phyloP scores from a whole-genome alignment of 179 eudicot genomes.

The Nepenthes alata region DNA sequence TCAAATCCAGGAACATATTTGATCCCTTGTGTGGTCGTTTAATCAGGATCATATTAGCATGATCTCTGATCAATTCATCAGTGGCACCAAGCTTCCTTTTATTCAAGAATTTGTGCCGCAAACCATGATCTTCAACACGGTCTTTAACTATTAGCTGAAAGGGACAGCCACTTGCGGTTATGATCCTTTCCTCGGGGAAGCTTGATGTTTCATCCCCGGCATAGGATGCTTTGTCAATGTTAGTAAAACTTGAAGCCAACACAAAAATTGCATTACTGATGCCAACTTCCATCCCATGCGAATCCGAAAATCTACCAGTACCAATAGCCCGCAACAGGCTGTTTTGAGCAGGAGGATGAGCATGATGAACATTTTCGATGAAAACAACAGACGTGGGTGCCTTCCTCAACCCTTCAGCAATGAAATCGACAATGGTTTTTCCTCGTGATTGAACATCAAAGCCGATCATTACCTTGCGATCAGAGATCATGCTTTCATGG shows the following conservation, averaged over 20 bases:
- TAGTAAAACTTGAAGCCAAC: conserved; percentile 19
- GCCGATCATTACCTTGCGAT: no score
- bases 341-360: conserved; percentile 42
- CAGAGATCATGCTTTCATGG: no score
- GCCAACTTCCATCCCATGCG: conserved; percentile 52
- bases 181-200: conserved; percentile 48
- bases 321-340: conserved; percentile 57
- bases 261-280: conserved; percentile 42
- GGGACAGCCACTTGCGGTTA: conserved; percentile 39
- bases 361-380: conserved; percentile 54
- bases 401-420: conserved; percentile 51
- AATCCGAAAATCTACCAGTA: conserved; percentile 54
- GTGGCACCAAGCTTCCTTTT: conserved; percentile 39
- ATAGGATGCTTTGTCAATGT: conserved; percentile 9
- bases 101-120: conserved; percentile 3
- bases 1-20: conserved; percentile 45
- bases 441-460: conserved; percentile 28
- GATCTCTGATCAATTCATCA: conserved; percentile 7
- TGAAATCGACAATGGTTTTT: conserved; percentile 46
- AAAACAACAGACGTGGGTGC: conserved; percentile 52
- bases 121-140: conserved; percentile 4
- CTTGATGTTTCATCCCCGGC: conserved; percentile 7
- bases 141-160: conserved; percentile 38
- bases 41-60: conserved; percentile 4
- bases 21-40: conserved; percentile 17